Base-by-base conservation (phyloP, 257 asterid genomes). In the Datura wrightii region DNA sequence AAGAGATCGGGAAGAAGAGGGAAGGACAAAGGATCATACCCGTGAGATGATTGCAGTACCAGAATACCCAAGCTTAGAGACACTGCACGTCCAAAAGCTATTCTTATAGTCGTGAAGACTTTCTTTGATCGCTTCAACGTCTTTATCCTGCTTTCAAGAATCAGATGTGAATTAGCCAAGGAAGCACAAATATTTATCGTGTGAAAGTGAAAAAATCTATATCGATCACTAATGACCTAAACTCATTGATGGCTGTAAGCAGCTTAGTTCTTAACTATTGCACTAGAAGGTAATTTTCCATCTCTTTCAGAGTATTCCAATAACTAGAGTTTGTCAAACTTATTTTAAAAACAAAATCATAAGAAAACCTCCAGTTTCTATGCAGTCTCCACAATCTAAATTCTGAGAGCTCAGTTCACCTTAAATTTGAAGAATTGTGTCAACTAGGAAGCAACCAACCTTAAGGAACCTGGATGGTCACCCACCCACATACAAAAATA, bases 11-110 rank as follows among this genome's bases (percentile, higher is more conserved):
- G 36, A 60, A 54, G 80, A 34, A 39, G 52, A 34, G 54, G 52
- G 34, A 31, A 67, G 70, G 72, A 66, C 48, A 80, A 78, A 69
- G 66, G 36, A 72, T 58, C 79, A 83, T 90, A 95, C 99, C 90
- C 97, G 92, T 74, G 99, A 96, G 88, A 96, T 93, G 85, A 96
- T 90, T 84, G 99, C 97, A 60, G 99, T 90, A 81, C 98, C 98
- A 53, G 99, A 93, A 89, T 96, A 96, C 59, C 99, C 99, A 86
- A 92, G 94, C 84, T 96, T 96, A 11, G 98, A 87, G 82, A 91
- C 92, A 83, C 99, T 96, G 79, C 99, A 96, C 2, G 95, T 93
- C 98, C 99, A 96, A 88, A 91, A 94, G 90, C 95, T 94, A 88
- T 93, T 88, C 83, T 93, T 91, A 83, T 93, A 96, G 84, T 93